Base-by-base conservation (phyloP, 257 asterid genomes). In the Forsythia suspensa region DNA sequence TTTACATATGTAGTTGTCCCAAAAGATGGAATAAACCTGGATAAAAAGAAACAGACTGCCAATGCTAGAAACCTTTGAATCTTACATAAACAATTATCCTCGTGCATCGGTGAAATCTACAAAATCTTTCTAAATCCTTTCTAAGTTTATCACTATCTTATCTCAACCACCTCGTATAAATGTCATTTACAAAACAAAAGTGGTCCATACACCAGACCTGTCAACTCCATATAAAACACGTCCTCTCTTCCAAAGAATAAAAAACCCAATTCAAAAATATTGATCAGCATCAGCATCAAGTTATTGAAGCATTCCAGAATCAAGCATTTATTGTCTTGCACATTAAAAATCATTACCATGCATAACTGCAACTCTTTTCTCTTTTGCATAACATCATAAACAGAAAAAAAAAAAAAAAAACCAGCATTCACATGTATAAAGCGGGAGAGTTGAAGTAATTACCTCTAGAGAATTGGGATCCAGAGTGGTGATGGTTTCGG, bases 381-480 rank as follows among this genome's bases (percentile, higher is more conserved):
- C 70, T 63, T 55, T 68, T n/a, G 37, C 73, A 15, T 29, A 77
- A 72, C 57, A 66, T 77, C 83, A 77, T 63, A 15, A 70, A 24
- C 13, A 36, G 65, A 69, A 69, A 70, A 63, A 10, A 21, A 24
- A 24, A 24, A 24, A 0, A 24, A 24, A 0, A 24, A 36, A 38
- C 20, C 43, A n/a, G 73, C 11, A 71, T 72, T 6, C 61, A 65
- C 21, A 57, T 70, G 46, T 59, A 70, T 16, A 18, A 57, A 71
- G 40, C 15, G 8, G 44, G 69, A 59, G 20, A 39, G 63, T 20
- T 16, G 4, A 37, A 44, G 76, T 5, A 78, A 79, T 84, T 85
- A 95, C 99, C 98, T 95, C 95, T 39, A 78, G 75, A 52, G 92
- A 79, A 86, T 81, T 82, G 21, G 89, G 78, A 44, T 83, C 84